Evolutionary conservation across 208 protist genomes (phyloP), one percentile per base, ranked within the genome.

Genomic region (Balamuthia mandrillaris): DNA sequence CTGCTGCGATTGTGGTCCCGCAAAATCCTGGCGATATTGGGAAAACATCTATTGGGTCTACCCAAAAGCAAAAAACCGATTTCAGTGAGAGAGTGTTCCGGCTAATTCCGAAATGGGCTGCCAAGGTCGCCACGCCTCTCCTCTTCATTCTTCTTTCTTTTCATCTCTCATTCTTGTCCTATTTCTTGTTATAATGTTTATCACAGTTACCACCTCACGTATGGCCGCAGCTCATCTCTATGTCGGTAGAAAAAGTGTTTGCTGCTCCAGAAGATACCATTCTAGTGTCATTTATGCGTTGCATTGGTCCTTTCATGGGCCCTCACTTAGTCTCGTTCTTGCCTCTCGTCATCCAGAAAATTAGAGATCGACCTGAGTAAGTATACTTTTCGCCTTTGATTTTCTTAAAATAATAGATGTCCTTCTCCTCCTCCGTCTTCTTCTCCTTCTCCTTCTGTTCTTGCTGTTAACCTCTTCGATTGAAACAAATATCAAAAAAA

Each of bases 81-180:
- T 33, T 79, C 0, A 49, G 47, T 16, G 70, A 79, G 18, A 42
- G 70, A 2, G 45, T 79, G n/a, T 35, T 79, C 0, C 70, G 70
- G n/a, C 33, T 79, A 14, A 49, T 79, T 2, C 70, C 70, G 33
- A 79, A 79, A 49, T 79, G 70, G 70, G 70, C 70, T 6, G 47
- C 52, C 7, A 54, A 79, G 47, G 70, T 79, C 31, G 37, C 29
- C 24, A 7, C n/a, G 4, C 24, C 61, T 70, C 61, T 39, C 29
- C n/a, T 68, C 0, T 33, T 35, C 4, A 33, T 33, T 10, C 29
- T 9, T 16, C 31, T 7, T 27, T 16, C 7, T 3, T 10, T n/a
- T 0, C 24, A 65, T 33, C 56, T 7, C 56, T 21, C 58, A n/a
- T 33, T 5, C 58, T 6, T 16, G 18, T 18, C 10, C 47, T 10